phyloP scores from a whole-genome alignment of 495 filamentous ascomycete genomes.

The Neurospora sp. region DNA sequence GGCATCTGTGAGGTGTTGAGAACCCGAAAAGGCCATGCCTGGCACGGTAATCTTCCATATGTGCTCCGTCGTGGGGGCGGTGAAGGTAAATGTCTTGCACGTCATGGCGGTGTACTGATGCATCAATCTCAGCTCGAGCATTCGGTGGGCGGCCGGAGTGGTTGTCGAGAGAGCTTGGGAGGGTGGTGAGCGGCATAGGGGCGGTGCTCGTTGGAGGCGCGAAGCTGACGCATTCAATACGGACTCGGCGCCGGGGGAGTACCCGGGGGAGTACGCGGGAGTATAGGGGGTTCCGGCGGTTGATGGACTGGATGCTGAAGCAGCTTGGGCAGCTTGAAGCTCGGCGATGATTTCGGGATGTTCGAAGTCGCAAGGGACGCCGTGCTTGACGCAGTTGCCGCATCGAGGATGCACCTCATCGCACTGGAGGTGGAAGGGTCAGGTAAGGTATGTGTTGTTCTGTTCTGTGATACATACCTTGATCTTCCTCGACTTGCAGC shows the following conservation, averaged over 20 bases:
- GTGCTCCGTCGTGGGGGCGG: slow-evolving; percentile 33
- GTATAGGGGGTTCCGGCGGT: slow-evolving; percentile 17
- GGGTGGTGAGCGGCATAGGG: slow-evolving; percentile 28
- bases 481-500: slow-evolving; percentile 53
- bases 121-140: slow-evolving; percentile 43
- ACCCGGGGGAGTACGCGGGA: slow-evolving; percentile 13
- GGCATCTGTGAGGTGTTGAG: slow-evolving; percentile 43
- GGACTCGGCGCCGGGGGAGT: slow-evolving; percentile 10
- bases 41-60: slow-evolving; percentile 48
- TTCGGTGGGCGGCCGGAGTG: slow-evolving; percentile 30
- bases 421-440: slow-evolving; percentile 36
- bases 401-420: slow-evolving; percentile 53
- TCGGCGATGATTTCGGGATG: slow-evolving; percentile 30
- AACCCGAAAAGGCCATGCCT: slow-evolving; percentile 40
- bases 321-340: slow-evolving; percentile 14
- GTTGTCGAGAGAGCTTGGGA: slow-evolving; percentile 23
- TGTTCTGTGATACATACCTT: slow-evolving; percentile 33
- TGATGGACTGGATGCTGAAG: slow-evolving; percentile 8
- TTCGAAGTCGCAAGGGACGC: slow-evolving; percentile 52
- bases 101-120: slow-evolving; percentile 46
- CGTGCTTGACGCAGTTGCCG: slow-evolving; percentile 54
- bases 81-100: slow-evolving; percentile 40
- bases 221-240: slow-evolving; percentile 22
- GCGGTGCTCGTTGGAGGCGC: slow-evolving; percentile 23
- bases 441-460: too few relatives aligned